Evolutionary conservation across 257 asterid genomes (phyloP), one percentile per base, ranked within the genome.

Genomic region (Capsicum chinense): DNA sequence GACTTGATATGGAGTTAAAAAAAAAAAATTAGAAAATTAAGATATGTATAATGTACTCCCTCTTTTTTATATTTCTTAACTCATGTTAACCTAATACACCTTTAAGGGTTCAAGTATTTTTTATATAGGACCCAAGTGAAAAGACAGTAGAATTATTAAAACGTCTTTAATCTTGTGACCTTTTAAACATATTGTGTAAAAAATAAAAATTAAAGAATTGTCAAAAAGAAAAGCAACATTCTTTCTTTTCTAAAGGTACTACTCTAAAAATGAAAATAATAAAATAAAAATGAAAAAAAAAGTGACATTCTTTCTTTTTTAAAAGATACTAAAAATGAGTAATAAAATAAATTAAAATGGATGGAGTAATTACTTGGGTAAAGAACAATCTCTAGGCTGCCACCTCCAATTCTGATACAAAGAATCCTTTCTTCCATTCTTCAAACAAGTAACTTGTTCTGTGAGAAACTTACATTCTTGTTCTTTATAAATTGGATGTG

Each of bases 401-500:
- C 97, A 95, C 56, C 90, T 92, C 98, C 98, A 95, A 2, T 91
- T 88, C 94, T 95, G 98, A 73, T 86, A 92, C 87, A 89, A 54
- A 59, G 94, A 88, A 69, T 95, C 95, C 13, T 44, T 57, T 66
- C 98, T 90, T 47, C 98, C 97, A 85, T 95, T 95, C 58, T 92
- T 88, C 86, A 92, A 64, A 56, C 98, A 95, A 52, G 98, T 95
- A 2, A 93, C 98, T 79, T 95, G 98, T 3, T 88, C 93, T 7
- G 98, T 95, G 57, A 95, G 64, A 80, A 92, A 93, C 26, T 91
- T 94, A 35, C 98, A 95, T 39, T 90, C 78, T 2, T 90, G 91
- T 64, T 95, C 98, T 83, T 78, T 91, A 63, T 95, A 95, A 39
- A 93, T 73, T 1, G 98, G 99, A 26, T 90, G 89, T 1, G 91